Percentiles rank a stretch among this genome's conserved stretches.
Conservation (phyloP, 805 yeast genomes). For the Kluyveromyces siamensis region DNA sequence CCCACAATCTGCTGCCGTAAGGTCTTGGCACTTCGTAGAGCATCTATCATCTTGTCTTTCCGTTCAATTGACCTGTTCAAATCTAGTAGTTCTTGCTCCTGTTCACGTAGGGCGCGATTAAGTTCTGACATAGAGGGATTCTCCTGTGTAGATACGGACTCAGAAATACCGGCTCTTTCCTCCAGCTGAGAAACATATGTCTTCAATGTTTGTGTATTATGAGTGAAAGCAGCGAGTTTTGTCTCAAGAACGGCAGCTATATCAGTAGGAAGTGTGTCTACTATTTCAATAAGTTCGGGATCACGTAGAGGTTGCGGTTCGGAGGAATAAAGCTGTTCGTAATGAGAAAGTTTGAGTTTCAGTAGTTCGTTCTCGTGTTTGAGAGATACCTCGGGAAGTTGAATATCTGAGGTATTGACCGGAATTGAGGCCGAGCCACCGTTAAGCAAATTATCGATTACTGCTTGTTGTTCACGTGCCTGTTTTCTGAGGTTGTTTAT, state of each 20-base stretch:
- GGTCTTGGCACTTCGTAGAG: constrained; percentile 56
- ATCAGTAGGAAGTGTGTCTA: constrained; percentile 47
- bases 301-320: constrained; percentile 43
- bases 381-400: not conserved
- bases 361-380: constrained; percentile 56
- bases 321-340: constrained; percentile 53
- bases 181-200: constrained; percentile 15
- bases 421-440: constrained; percentile 31
- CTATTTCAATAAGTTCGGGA: constrained; percentile 47
- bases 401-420: not conserved
- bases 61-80: constrained; percentile 53
- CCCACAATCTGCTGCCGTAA: constrained; percentile 34
- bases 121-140: not conserved
- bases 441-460: constrained; percentile 34
- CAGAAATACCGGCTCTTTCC: constrained; percentile 7
- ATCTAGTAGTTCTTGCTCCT: constrained; percentile 59
- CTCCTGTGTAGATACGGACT: constrained; percentile 10
- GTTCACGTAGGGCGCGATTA: constrained; percentile 37
- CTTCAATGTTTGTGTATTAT: constrained; percentile 26
- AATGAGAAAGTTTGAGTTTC: constrained; percentile 60
- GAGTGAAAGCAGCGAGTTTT: constrained; percentile 19
- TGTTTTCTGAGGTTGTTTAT: constrained; percentile 50
- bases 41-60: constrained; percentile 72
- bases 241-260: constrained; percentile 29
- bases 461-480: constrained; percentile 51